These are phyloP conservation scores for Leucaena leucocephala DNA, from an alignment of 306 rosid genomes.

Conservation along the genomic window DNA sequence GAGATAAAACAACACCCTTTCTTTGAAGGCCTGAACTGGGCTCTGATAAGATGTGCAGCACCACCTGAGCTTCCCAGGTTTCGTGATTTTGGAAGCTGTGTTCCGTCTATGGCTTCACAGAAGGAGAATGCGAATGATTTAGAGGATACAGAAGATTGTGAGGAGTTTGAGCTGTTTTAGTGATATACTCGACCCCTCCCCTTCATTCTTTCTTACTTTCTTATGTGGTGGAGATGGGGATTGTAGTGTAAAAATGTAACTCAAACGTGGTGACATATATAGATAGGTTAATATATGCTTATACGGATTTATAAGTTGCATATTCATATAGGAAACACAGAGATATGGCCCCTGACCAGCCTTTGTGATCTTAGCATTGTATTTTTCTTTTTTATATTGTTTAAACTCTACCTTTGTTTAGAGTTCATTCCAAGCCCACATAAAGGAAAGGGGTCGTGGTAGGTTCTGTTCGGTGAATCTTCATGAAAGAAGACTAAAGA, in stretches of 20 bases:
- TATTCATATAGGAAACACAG: slow-evolving; percentile 38
- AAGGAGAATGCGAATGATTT: slow-evolving; percentile 59
- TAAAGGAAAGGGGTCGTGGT: too few species aligned
- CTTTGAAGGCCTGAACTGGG: slow-evolving; percentile 97
- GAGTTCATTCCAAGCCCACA: too few species aligned
- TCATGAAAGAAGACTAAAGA: too few species aligned
- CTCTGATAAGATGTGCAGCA: slow-evolving; percentile 83
- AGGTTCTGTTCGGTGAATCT: too few species aligned
- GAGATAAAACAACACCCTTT: slow-evolving; percentile 93
- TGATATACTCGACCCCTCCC: slow-evolving; percentile 32
- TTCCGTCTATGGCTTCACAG: slow-evolving; percentile 44
- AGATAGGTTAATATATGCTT: slow-evolving; percentile 59
- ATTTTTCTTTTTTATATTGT: too few species aligned
- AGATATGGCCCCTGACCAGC: background rate
- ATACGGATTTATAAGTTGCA: slow-evolving; percentile 58
- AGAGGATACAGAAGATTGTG: slow-evolving; percentile 60
- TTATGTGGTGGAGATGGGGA: slow-evolving; percentile 26
- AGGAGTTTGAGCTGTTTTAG: slow-evolving; percentile 86
- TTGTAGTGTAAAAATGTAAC: slow-evolving; percentile 53
- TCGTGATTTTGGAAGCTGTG: slow-evolving; percentile 52
- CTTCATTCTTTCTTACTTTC: slow-evolving; percentile 33
- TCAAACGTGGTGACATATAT: slow-evolving; percentile 52
- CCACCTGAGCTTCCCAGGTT: slow-evolving; percentile 88
- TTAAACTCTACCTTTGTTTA: too few species aligned
- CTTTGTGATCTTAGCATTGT: background rate